A percentile compares a stretch with the other conserved stretches of the same genome.
phyloP scores from a whole-genome alignment of 495 filamentous ascomycete genomes.

The Podospora pseudopauciseta region DNA sequence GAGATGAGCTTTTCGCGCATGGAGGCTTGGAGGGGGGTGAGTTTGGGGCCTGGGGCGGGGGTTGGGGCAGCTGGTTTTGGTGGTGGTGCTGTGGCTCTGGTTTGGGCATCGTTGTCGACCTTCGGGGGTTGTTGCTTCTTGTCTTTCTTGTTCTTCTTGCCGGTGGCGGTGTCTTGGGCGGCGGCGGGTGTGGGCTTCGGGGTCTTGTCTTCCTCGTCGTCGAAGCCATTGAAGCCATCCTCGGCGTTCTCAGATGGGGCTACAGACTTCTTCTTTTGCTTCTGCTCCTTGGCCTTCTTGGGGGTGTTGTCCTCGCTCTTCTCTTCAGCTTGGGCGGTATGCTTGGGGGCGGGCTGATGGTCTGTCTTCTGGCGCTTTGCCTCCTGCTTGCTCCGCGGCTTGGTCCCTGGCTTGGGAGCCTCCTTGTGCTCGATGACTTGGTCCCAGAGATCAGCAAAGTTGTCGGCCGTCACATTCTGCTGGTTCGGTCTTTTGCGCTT shows the following conservation, averaged over 20 bases:
- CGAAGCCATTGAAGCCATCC: constrained; percentile 2
- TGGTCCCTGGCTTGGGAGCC: constrained; percentile 15
- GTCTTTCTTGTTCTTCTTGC: constrained; percentile 3
- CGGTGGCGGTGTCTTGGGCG: neutral
- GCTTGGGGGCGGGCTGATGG: neutral
- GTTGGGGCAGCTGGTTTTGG: constrained; percentile 17
- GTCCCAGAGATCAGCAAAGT: constrained; percentile 74
- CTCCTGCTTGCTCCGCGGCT: constrained; percentile 30
- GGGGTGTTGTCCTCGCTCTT: constrained; percentile 24
- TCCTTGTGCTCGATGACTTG: constrained; percentile 70
- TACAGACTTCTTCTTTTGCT: constrained; percentile 25
- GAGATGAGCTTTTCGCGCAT: constrained; percentile 93
- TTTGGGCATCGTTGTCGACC: constrained; percentile 3
- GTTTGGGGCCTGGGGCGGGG: constrained; percentile 41
- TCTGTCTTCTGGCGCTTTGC: neutral
- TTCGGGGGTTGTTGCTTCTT: constrained; percentile 14
- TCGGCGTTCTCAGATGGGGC: neutral
- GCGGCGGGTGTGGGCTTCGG: constrained; percentile 6
- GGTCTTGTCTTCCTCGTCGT: constrained; percentile 8
- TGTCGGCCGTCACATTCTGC: constrained; percentile 60
- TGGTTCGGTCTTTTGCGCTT: constrained; percentile 59
- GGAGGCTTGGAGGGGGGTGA: constrained; percentile 86
- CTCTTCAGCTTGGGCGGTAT: neutral
- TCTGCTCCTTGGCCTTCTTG: constrained; percentile 38
- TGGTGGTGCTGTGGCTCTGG: constrained; percentile 16